Evolutionary conservation across 768 basidiomycete genomes (phyloP), one percentile per base, ranked within the genome.

Genomic region (Russula sp.): DNA sequence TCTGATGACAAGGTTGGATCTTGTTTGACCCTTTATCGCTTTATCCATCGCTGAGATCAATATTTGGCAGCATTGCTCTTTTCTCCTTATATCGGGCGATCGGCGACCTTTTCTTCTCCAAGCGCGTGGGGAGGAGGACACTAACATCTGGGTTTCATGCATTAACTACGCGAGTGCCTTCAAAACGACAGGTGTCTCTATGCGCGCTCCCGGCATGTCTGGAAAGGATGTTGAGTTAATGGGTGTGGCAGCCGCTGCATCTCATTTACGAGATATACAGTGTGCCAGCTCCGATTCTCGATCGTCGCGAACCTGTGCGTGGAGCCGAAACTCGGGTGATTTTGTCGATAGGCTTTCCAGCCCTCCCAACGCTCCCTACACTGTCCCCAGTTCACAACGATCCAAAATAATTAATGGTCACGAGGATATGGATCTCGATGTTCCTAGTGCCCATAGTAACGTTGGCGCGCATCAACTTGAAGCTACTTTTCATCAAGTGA

Each of bases 81-180:
- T 98, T 72, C 86, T 92, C 26, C 82, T 98, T 63, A 79, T 85
- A 30, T 80, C 92, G 72, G 80, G 85, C 28, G 84, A 89, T 69
- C 87, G 91, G 13, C 88, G 92, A 1, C 90, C 93, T 69, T 84
- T 89, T 64, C 83, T 98, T 42, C 79, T 98, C 22, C 92, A 93
- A 71, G 82, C 90, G 7, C 71, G 79, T 14, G 80, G 83, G 69
- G 86, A 87, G 64, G 74, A 77, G 50, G 91, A 94, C 63, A 81
- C 92, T 78, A 89, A 94, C 69, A 84, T 88, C 67, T 99, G 97
- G 97, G 86, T 98, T 66, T 82, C 88, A 16, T 80, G 82, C 36
- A 93, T 98, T 72, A 99, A 99, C 75, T 98, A 97, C 72, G 94
- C 94, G 3, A 89, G 92, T 63, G 80, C 92, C 6, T 98, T 97